phyloP scores from a whole-genome alignment of 2,329 filamentous ascomycete genomes.

The Ilyonectria mors-panacis region DNA sequence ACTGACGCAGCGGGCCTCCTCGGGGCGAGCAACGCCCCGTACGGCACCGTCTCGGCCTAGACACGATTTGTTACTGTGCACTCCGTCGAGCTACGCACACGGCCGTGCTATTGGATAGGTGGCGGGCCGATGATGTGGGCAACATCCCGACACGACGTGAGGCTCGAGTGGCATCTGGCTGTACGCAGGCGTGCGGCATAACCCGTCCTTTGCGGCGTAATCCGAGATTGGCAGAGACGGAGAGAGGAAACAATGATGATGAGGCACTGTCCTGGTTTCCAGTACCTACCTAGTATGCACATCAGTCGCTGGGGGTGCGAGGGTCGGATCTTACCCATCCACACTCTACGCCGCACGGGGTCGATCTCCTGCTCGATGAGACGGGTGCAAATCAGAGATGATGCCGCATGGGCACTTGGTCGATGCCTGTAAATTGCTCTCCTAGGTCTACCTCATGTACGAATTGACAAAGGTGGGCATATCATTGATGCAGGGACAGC shows the following conservation, averaged over 20 bases:
- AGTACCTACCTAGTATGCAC: conserved; percentile 4
- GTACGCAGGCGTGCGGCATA: conserved; percentile 15
- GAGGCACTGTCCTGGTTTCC: conserved; percentile 5
- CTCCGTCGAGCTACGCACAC: neutral
- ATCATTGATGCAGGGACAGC: conserved; percentile 16
- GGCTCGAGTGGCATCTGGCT: conserved; percentile 22
- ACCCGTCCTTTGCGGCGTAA: conserved; percentile 22
- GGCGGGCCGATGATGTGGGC: conserved; percentile 17
- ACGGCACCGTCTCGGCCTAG: conserved; percentile 9
- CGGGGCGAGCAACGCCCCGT: conserved; percentile 5
- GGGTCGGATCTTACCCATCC: conserved; percentile 23
- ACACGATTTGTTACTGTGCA: conserved; percentile 1
- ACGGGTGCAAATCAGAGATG: conserved; percentile 12
- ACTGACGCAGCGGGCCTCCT: conserved; percentile 29
- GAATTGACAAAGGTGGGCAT: conserved; percentile 9
- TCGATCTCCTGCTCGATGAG: conserved; percentile 21
- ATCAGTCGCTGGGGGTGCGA: conserved; percentile 23
- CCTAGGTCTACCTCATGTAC: neutral
- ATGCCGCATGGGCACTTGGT: conserved; percentile 5
- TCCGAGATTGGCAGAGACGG: conserved; percentile 18
- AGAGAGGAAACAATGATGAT: conserved; percentile 14
- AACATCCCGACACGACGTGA: conserved; percentile 12
- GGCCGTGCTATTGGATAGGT: conserved; percentile 10
- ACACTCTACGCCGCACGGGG: conserved; percentile 16
- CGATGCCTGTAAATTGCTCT: neutral